These are phyloP conservation scores for Fusarium mundagurra DNA, from an alignment of 2,329 filamentous ascomycete species.

Conservation along the genomic window DNA sequence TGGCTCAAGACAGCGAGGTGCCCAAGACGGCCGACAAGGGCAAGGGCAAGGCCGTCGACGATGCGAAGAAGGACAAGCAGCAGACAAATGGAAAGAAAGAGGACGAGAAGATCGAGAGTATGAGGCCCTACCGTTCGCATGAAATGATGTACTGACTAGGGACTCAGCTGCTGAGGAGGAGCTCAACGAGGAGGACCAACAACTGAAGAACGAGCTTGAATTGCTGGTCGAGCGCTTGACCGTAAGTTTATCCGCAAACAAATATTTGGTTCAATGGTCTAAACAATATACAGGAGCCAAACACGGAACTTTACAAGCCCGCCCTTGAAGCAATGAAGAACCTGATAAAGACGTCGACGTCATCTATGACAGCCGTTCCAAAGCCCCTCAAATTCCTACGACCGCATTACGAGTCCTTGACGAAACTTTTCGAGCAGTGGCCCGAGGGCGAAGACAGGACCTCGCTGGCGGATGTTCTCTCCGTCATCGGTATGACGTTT, in stretches of 20 bases:
- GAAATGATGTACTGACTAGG: slow-evolving; percentile 35
- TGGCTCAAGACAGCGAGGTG: slow-evolving; percentile 95
- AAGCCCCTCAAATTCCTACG: slow-evolving; percentile 98
- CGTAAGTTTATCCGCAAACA: slow-evolving; percentile 58
- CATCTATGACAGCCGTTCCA: slow-evolving; percentile 98
- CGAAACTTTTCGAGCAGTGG: slow-evolving; percentile 91
- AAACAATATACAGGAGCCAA: slow-evolving; percentile 72
- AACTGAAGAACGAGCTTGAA: slow-evolving; percentile 96
- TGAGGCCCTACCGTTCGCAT: slow-evolving; percentile 33
- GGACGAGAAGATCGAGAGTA: slow-evolving; percentile 69
- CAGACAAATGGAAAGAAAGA: slow-evolving; percentile 80
- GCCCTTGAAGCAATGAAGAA: slow-evolving; percentile 96
- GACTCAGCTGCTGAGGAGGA: slow-evolving; percentile 72
- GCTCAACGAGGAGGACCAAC: slow-evolving; percentile 96
- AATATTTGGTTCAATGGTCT: slow-evolving; percentile 7
- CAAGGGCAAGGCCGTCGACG: slow-evolving; percentile 89
- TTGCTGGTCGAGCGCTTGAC: slow-evolving; percentile 97
- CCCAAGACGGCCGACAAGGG: slow-evolving; percentile 89
- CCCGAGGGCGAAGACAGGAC: slow-evolving; percentile 85
- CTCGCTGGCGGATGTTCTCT: slow-evolving; percentile 91
- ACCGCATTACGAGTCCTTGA: slow-evolving; percentile 92
- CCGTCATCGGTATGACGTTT: slow-evolving; percentile 98
- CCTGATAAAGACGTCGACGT: slow-evolving; percentile 98
- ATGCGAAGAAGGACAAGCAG: slow-evolving; percentile 75
- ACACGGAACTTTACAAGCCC: slow-evolving; percentile 88